These are phyloP conservation scores for Talaromyces sp. DNA, from an alignment of 2,329 filamentous ascomycete genomes.

Conservation along the genomic window DNA sequence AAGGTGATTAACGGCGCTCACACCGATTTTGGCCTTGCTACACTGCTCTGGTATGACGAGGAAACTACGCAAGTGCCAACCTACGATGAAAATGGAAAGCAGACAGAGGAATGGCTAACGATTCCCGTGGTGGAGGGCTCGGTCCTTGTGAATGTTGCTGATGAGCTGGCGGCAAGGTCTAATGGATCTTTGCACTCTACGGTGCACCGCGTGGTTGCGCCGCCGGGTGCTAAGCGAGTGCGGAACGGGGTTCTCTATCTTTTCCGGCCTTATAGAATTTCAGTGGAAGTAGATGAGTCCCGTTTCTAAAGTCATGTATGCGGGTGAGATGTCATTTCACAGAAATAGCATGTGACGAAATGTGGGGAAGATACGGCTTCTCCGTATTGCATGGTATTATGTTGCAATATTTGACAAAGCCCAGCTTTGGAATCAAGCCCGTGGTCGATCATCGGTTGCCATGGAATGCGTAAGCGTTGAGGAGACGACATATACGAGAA, in stretches of 20 bases:
- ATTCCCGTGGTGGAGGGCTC: background rate
- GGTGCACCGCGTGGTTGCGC: background rate
- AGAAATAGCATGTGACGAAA: too few species aligned
- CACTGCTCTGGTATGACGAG: conserved; percentile 1
- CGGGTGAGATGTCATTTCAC: too few species aligned
- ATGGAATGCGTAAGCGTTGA: too few species aligned
- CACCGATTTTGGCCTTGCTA: background rate
- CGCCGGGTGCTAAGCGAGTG: background rate
- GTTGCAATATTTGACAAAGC: too few species aligned
- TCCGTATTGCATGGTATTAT: too few species aligned
- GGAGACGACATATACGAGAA: too few species aligned
- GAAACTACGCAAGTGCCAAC: background rate
- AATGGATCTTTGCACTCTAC: background rate
- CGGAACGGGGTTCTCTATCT: background rate
- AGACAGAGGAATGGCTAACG: background rate
- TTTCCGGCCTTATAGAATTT: background rate
- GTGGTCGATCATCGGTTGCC: too few species aligned
- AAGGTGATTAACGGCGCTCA: background rate
- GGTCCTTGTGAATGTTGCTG: background rate
- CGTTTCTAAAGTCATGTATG: too few species aligned
- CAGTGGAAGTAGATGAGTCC: too few species aligned
- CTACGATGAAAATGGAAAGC: background rate
- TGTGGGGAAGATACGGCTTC: too few species aligned
- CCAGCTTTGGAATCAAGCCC: too few species aligned
- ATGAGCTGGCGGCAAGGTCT: background rate